phyloP scores from a whole-genome alignment of 495 filamentous ascomycete species.

The Talaromyces borbonicus region DNA sequence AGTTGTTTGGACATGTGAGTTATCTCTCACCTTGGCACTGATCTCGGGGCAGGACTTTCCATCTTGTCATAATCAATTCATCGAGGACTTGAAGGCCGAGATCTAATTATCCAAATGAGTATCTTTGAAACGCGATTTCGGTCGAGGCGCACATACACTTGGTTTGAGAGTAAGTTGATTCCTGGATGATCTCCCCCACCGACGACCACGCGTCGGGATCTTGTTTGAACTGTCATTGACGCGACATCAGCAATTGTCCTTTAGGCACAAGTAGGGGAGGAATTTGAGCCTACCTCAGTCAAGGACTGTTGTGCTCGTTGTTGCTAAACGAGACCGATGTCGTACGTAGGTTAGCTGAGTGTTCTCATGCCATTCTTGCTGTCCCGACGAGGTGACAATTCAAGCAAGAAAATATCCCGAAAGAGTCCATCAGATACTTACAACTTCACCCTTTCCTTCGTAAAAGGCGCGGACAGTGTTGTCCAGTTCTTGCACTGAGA shows the following conservation, averaged over 20 bases:
- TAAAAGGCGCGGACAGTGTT: slow-evolving; percentile 92
- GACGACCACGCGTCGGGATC: slow-evolving; percentile 95
- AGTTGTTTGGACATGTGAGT: too few species aligned
- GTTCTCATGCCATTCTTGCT: too few species aligned
- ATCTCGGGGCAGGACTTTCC: slow-evolving; percentile 92
- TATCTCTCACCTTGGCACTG: slow-evolving; percentile 72
- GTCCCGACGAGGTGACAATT: too few species aligned
- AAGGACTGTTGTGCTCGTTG: slow-evolving; percentile 89
- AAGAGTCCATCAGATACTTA: slow-evolving; percentile 39
- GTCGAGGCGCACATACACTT: slow-evolving; percentile 58
- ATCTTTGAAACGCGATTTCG: slow-evolving; percentile 33
- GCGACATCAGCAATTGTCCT: slow-evolving; percentile 16
- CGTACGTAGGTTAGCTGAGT: too few species aligned
- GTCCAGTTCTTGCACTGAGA: slow-evolving; percentile 87
- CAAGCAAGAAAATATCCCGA: not conserved
- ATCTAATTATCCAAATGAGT: slow-evolving; percentile 38
- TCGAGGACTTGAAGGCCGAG: slow-evolving; percentile 93
- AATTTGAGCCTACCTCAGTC: slow-evolving; percentile 64
- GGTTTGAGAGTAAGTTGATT: slow-evolving; percentile 84
- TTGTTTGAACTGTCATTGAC: slow-evolving; percentile 77
- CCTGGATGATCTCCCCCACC: slow-evolving; percentile 89
- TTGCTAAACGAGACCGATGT: slow-evolving; percentile 53
- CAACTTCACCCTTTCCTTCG: slow-evolving; percentile 85
- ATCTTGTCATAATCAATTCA: slow-evolving; percentile 96
- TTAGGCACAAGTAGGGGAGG: not conserved